Percentiles rank a stretch among this genome's conserved stretches.
phyloP scores from a whole-genome alignment of 306 rosid species.

The Echinosophora koreensis region DNA sequence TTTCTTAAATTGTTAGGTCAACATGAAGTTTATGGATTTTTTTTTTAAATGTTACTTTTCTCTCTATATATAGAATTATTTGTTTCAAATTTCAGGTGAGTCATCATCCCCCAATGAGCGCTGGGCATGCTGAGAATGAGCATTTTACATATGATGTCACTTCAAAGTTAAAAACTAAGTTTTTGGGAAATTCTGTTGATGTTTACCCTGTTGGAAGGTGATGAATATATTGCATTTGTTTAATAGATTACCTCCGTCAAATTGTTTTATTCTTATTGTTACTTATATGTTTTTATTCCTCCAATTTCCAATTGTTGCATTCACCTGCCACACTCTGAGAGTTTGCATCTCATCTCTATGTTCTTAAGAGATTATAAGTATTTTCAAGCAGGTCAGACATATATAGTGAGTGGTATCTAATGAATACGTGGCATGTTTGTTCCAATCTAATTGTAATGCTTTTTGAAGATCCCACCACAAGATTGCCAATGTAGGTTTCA shows the following conservation, averaged over 20 bases:
- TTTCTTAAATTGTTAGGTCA: slow-evolving; percentile 38
- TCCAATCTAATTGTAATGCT: slow-evolving; percentile 36
- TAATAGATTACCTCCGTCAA: slow-evolving; percentile 6
- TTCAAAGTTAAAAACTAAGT: slow-evolving; percentile 92
- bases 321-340: slow-evolving; percentile 31
- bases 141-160: slow-evolving; percentile 89
- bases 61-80: not conserved
- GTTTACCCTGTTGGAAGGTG: slow-evolving; percentile 97
- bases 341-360: slow-evolving; percentile 32
- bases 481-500: slow-evolving; percentile 32
- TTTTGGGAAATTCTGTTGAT: slow-evolving; percentile 87
- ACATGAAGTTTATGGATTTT: not conserved
- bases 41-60: not conserved
- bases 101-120: slow-evolving; percentile 99
- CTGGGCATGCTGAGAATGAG: slow-evolving; percentile 91
- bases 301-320: slow-evolving; percentile 35
- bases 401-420: slow-evolving; percentile 19
- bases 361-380: slow-evolving; percentile 29
- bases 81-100: slow-evolving; percentile 66
- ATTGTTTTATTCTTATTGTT: slow-evolving; percentile 24
- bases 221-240: slow-evolving; percentile 35
- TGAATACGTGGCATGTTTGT: slow-evolving; percentile 29
- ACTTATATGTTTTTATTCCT: slow-evolving; percentile 16
- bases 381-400: slow-evolving; percentile 23
- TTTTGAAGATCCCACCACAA: slow-evolving; percentile 36